Evolutionary conservation across 441 rosid species (phyloP).

Genomic region (Omphalea diandra): DNA sequence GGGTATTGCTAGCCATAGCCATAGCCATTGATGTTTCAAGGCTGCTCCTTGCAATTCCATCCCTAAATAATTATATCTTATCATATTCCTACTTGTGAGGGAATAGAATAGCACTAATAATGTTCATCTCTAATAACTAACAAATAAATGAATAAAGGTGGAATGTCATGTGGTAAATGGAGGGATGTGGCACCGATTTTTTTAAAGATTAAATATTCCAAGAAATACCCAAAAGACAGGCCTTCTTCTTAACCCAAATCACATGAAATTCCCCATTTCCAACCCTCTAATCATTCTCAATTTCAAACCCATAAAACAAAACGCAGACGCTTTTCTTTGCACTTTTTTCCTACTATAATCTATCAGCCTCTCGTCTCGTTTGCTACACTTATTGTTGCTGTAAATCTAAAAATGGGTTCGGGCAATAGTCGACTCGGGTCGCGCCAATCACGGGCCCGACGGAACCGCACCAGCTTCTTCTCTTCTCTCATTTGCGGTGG

Average conservation of each 20-base stretch:
- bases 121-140: too few species aligned
- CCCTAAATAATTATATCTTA: too few species aligned
- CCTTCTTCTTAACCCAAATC: not conserved
- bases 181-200: conserved; percentile 14
- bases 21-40: too few species aligned
- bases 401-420: conserved; percentile 46
- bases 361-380: conserved; percentile 4
- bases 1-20: too few species aligned
- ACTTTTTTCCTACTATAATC: not conserved
- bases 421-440: conserved; percentile 46
- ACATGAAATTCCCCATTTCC: not conserved
- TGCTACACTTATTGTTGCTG: not conserved
- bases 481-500: conserved; percentile 44
- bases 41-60: too few species aligned
- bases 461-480: conserved; percentile 35
- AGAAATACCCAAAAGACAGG: not conserved
- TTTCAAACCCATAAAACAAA: not conserved
- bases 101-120: too few species aligned
- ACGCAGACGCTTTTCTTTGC: not conserved
- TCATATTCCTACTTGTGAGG: too few species aligned
- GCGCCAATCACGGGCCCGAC: conserved; percentile 26
- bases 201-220: not conserved
- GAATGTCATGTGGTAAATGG: not conserved
- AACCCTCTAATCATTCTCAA: conserved; percentile 8
- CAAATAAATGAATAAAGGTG: not conserved